Base-by-base conservation (phyloP, 139 green algal species). In the Micractinium conductrix region DNA sequence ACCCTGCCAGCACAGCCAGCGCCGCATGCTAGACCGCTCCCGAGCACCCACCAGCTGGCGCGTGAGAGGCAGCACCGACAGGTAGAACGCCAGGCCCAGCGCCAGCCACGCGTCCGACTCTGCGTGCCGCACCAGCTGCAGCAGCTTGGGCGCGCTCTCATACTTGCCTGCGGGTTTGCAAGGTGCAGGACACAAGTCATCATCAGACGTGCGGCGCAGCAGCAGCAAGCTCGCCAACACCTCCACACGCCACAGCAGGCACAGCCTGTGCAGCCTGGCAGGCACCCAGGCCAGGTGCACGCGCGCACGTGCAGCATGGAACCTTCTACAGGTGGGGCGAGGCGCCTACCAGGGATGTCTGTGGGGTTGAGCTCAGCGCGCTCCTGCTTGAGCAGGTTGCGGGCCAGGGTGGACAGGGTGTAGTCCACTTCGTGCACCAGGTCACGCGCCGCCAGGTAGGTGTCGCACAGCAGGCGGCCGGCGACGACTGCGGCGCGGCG, bases 381-480 rank as follows among this genome's bases (percentile, higher is more conserved):
- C 17, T 81, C 67, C 88, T 98, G 80, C 21, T 88, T 88, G 48
- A 99, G 92, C 86, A 97, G 93, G n/a, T 60, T 92, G 26, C 68
- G n/a, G 2, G 95, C 89, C 58, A 99, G 93, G 12, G 95, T 95
- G 62, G 81, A 89, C 35, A 99, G 91, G 14, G 94, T 97, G 93
- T 98, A 99, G 88, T 98, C 96, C 38, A 98, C 95, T 88, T 98
- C 95, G 68, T 88, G 91, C 71, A 99, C 91, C 55, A 98, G 88
- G 92, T 99, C 97, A 5, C 95, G 88, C 2, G 96, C 93, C 69
- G 86, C 83, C 28, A 99, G 88, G 87, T 98, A 99, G 26, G 97
- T 99, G 92, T 99, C 97, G 83, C 95, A 98, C 78, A 99, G 87
- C 81, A 99, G 91, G 35, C 97, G 91, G 38, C 96, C 96, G 42